Evolutionary conservation across 768 basidiomycete species (phyloP).

Genomic region (Mycena haematopus): DNA sequence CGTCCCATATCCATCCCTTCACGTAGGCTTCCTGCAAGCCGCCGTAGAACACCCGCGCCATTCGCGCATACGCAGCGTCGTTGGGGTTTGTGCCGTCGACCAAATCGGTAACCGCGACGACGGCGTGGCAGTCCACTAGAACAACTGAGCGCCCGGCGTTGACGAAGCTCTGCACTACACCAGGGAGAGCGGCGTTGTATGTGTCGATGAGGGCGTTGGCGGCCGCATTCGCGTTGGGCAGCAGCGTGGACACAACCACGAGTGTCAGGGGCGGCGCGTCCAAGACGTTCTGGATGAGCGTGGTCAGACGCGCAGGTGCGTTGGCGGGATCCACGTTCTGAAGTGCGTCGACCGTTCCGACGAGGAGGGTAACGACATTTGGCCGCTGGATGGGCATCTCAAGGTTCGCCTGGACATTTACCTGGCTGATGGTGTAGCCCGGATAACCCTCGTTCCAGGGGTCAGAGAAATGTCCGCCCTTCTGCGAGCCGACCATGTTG

Average conservation of each 20-base stretch:
- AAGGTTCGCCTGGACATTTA: background rate
- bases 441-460: constrained; percentile 20
- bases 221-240: constrained; percentile 5
- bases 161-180: constrained; percentile 1
- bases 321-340: constrained; percentile 4
- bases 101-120: constrained; percentile 13
- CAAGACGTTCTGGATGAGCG: constrained; percentile 8
- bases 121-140: constrained; percentile 5
- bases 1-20: constrained; percentile 11
- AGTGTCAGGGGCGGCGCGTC: constrained; percentile 13
- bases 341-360: constrained; percentile 10
- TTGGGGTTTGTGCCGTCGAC: constrained; percentile 18
- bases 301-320: constrained; percentile 4
- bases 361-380: constrained; percentile 19
- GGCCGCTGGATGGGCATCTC: constrained; percentile 9
- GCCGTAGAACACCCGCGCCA: constrained; percentile 11
- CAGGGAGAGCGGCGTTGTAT: constrained; percentile 17
- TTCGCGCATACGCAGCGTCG: constrained; percentile 16
- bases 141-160: constrained; percentile 9
- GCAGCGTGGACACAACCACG: constrained; percentile 14
- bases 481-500: constrained; percentile 17
- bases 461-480: constrained; percentile 1
- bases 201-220: constrained; percentile 1
- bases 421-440: constrained; percentile 14
- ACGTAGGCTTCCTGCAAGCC: constrained; percentile 1